Conservation (phyloP, 2,329 filamentous ascomycete genomes). For the Aureobasidium sp. region DNA sequence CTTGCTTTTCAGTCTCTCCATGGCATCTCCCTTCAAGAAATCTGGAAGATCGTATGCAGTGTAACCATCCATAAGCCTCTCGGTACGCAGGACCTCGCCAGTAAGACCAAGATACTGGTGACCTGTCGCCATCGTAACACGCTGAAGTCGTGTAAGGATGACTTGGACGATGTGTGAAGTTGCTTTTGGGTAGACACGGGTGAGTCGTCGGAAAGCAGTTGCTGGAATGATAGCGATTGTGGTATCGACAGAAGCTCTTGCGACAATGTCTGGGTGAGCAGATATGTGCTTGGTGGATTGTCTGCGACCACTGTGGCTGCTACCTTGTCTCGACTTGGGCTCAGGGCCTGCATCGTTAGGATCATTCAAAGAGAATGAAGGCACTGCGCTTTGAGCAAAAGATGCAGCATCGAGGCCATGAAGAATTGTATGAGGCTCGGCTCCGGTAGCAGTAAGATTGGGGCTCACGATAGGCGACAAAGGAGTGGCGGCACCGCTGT, state of each 20-base stretch:
- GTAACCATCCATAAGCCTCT: slow-evolving; percentile 88
- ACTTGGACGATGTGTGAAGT: slow-evolving; percentile 97
- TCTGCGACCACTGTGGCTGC: background rate
- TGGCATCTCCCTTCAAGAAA: slow-evolving; percentile 71
- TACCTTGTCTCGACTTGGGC: background rate
- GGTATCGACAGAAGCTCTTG: slow-evolving; percentile 90
- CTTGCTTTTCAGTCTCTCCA: slow-evolving; percentile 85
- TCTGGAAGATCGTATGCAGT: slow-evolving; percentile 89
- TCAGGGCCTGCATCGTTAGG: slow-evolving; percentile 14
- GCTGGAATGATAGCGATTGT: slow-evolving; percentile 98
- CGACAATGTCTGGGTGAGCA: slow-evolving; percentile 92
- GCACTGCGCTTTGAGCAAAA: slow-evolving; percentile 47
- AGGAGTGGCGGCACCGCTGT: slow-evolving; percentile 22
- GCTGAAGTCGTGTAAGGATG: slow-evolving; percentile 85
- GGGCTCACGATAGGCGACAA: slow-evolving; percentile 34
- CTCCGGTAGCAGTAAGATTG: background rate
- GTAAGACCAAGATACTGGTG: slow-evolving; percentile 94
- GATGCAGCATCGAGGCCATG: slow-evolving; percentile 8
- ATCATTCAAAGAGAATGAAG: slow-evolving; percentile 63
- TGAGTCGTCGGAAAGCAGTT: slow-evolving; percentile 86
- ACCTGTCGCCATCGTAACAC: slow-evolving; percentile 88
- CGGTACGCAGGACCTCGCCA: slow-evolving; percentile 83
- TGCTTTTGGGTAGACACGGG: slow-evolving; percentile 88
- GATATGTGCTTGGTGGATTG: slow-evolving; percentile 50
- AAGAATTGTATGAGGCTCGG: slow-evolving; percentile 17